Conservation (phyloP, 2,329 filamentous ascomycete species). For the Arthrinium puccinioides region DNA sequence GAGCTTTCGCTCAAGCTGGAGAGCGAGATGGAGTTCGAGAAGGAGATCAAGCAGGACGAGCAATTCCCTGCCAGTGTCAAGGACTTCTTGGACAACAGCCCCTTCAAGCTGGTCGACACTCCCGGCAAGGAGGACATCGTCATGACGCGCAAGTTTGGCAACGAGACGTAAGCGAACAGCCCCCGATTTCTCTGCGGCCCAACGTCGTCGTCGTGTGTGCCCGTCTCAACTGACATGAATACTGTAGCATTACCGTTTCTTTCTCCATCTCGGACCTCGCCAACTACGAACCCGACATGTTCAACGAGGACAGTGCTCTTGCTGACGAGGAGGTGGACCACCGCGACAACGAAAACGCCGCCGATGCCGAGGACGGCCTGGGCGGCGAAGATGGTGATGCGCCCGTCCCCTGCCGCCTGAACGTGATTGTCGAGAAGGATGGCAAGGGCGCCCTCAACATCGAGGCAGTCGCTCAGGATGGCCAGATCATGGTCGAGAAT, state of each 20-base stretch:
- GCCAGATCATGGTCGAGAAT: constrained; percentile 81
- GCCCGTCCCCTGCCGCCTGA: constrained; percentile 73
- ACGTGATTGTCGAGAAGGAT: constrained; percentile 83
- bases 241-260: constrained; percentile 61
- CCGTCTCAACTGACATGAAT: constrained; percentile 11
- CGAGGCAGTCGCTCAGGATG: constrained; percentile 80
- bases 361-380: constrained; percentile 46
- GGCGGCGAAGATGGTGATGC: constrained; percentile 39
- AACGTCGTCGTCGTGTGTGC: constrained; percentile 23
- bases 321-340: constrained; percentile 44
- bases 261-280: constrained; percentile 83
- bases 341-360: constrained; percentile 31
- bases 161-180: constrained; percentile 66
- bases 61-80: constrained; percentile 70
- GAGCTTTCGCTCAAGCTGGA: constrained; percentile 84
- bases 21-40: constrained; percentile 77
- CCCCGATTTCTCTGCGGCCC: constrained; percentile 1
- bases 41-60: constrained; percentile 67
- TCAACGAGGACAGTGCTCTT: constrained; percentile 47
- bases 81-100: constrained; percentile 80
- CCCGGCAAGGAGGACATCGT: constrained; percentile 83
- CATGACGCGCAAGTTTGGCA: constrained; percentile 73
- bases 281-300: constrained; percentile 52
- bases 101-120: constrained; percentile 76
- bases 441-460: constrained; percentile 80